These are phyloP conservation scores for Punica granatum DNA, from an alignment of 345 rosid species.

Conservation along the genomic window DNA sequence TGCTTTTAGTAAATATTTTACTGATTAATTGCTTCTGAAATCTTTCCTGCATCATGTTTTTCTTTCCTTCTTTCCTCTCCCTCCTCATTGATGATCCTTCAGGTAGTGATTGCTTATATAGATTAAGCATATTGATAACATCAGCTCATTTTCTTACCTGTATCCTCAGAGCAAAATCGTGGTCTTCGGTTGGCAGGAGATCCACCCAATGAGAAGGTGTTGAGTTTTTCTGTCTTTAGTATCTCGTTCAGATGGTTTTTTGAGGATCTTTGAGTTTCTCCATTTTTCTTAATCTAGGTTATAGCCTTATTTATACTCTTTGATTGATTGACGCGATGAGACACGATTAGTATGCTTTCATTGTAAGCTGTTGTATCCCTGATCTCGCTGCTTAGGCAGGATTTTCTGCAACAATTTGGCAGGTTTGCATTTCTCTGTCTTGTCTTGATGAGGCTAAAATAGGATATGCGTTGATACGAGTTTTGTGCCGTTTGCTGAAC, in stretches of 20 bases:
- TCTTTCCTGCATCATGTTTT: no score
- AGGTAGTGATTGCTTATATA: background rate
- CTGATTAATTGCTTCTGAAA: conserved; percentile 1
- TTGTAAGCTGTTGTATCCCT: no score
- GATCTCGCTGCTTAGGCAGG: background rate
- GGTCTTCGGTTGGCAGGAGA: background rate
- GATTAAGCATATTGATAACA: background rate
- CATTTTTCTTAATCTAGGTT: background rate
- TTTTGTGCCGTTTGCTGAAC: background rate
- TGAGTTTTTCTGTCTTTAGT: background rate
- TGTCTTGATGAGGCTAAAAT: background rate
- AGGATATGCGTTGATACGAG: background rate
- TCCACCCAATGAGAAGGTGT: conserved; percentile 10
- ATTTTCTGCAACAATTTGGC: background rate
- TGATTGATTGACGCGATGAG: background rate
- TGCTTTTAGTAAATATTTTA: background rate
- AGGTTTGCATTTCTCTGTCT: background rate
- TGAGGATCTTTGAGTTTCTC: background rate
- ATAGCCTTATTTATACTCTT: background rate
- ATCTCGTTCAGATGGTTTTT: background rate
- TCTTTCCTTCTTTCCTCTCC: background rate
- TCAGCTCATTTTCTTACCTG: conserved; percentile 5
- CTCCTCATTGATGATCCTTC: background rate
- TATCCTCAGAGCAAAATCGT: conserved; percentile 7
- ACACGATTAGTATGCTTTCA: no score